Evolutionary conservation across 2,329 filamentous ascomycete genomes (phyloP).

Genomic region (Diaporthe sp.): DNA sequence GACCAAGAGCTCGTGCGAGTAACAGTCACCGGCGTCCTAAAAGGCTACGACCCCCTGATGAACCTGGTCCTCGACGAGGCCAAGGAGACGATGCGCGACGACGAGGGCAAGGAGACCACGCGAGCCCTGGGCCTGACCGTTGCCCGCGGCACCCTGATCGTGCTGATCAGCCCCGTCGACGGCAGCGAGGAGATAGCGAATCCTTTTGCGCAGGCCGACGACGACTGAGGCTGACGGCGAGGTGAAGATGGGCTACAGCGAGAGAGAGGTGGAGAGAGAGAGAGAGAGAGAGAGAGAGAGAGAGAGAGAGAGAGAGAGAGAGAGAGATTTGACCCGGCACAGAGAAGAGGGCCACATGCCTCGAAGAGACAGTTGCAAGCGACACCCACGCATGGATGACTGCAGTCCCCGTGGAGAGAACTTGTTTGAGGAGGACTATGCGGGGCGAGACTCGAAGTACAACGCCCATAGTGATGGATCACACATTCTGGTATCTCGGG

Average conservation of each 20-base stretch:
- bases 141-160: conserved; percentile 90
- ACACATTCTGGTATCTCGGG: neutral
- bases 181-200: conserved; percentile 97
- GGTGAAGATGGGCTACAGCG: neutral
- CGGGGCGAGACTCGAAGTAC: neutral
- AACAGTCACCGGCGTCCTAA: conserved; percentile 87
- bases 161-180: conserved; percentile 92
- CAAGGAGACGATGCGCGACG: conserved; percentile 90
- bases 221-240: conserved; percentile 60
- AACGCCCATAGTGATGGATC: neutral
- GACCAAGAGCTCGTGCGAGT: neutral
- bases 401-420: neutral
- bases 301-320: neutral
- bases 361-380: neutral
- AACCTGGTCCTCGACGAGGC: conserved; percentile 97
- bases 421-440: too few species aligned
- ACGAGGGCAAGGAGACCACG: conserved; percentile 89
- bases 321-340: neutral
- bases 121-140: conserved; percentile 89
- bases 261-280: neutral
- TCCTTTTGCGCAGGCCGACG: conserved; percentile 84
- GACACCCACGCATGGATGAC: neutral
- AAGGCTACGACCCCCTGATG: conserved; percentile 98
- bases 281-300: neutral
- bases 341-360: too few species aligned